These are phyloP conservation scores for Testicularia cyperi DNA, from an alignment of 1,284 basidiomycete genomes.

Conservation along the genomic window DNA sequence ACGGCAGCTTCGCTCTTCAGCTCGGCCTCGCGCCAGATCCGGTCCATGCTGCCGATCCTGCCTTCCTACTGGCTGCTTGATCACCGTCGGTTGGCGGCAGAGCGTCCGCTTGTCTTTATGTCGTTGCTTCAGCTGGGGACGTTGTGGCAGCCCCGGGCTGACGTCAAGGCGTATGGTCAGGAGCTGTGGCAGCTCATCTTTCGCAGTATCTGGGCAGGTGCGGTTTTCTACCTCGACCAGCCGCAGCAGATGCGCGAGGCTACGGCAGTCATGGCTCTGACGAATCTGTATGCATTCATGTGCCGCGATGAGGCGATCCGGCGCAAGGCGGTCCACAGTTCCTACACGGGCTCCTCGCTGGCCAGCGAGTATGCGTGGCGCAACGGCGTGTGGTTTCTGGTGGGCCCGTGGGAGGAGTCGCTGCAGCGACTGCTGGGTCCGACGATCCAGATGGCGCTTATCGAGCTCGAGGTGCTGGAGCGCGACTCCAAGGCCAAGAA, in stretches of 20 bases:
- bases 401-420: constrained; percentile 32
- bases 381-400: constrained; percentile 27
- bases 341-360: constrained; percentile 30
- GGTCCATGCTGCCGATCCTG: constrained; percentile 16
- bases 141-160: constrained; percentile 29
- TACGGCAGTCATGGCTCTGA: constrained; percentile 16
- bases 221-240: constrained; percentile 34
- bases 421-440: constrained; percentile 24
- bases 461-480: constrained; percentile 30
- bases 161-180: constrained; percentile 32
- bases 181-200: constrained; percentile 41
- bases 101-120: constrained; percentile 30
- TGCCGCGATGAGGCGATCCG: constrained; percentile 27
- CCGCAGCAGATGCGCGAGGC: constrained; percentile 34
- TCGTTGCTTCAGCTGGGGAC: constrained; percentile 25
- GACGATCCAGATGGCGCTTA: constrained; percentile 22
- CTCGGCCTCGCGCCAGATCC: constrained; percentile 21
- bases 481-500: constrained; percentile 16
- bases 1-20: constrained; percentile 35
- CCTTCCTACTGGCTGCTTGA: constrained; percentile 37
- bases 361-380: constrained; percentile 18
- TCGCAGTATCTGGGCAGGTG: constrained; percentile 32
- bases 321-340: constrained; percentile 26
- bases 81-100: constrained; percentile 21
- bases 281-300: constrained; percentile 24